Percentiles rank a stretch among this genome's conserved stretches.
These are phyloP conservation scores for Mycena latifolia DNA, from an alignment of 768 basidiomycete species.

Conservation along the genomic window DNA sequence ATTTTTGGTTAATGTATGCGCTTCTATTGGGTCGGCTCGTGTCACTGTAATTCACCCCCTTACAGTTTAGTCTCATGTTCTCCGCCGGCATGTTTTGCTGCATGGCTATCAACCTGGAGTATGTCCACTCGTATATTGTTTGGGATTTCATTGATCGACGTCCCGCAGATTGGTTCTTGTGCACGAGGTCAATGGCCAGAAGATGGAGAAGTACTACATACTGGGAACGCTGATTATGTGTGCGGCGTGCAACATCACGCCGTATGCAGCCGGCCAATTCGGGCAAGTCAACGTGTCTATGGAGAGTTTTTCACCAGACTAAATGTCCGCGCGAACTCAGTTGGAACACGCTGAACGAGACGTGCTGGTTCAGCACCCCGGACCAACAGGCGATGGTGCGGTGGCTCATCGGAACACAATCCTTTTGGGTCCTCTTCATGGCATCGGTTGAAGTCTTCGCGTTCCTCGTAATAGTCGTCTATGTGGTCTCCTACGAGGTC, in stretches of 20 bases:
- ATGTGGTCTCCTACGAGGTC: conserved; percentile 37
- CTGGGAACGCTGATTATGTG: conserved; percentile 34
- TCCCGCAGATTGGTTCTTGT: conserved; percentile 7
- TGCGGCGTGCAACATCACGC: conserved; percentile 34
- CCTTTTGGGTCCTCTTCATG: conserved; percentile 40
- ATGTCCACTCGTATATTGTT: not conserved
- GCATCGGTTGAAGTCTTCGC: conserved; percentile 38
- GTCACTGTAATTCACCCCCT: not conserved
- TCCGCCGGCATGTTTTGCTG: conserved; percentile 15
- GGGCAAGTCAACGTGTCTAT: conserved; percentile 33
- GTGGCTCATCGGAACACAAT: conserved; percentile 43
- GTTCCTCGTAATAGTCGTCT: conserved; percentile 29
- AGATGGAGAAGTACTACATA: conserved; percentile 38
- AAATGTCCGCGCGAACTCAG: not conserved
- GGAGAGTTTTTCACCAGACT: no score
- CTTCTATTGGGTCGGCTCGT: not conserved
- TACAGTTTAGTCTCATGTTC: conserved; percentile 14
- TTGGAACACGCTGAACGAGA: conserved; percentile 16
- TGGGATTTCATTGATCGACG: not conserved
- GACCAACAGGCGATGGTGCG: conserved; percentile 30
- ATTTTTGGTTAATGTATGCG: not conserved
- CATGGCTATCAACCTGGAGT: conserved; percentile 21
- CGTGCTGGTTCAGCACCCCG: conserved; percentile 41
- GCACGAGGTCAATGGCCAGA: not conserved
- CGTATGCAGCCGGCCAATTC: conserved; percentile 39